phyloP scores from a whole-genome alignment of 805 yeast species.

The Cyberlindnera euphorbiiphila region DNA sequence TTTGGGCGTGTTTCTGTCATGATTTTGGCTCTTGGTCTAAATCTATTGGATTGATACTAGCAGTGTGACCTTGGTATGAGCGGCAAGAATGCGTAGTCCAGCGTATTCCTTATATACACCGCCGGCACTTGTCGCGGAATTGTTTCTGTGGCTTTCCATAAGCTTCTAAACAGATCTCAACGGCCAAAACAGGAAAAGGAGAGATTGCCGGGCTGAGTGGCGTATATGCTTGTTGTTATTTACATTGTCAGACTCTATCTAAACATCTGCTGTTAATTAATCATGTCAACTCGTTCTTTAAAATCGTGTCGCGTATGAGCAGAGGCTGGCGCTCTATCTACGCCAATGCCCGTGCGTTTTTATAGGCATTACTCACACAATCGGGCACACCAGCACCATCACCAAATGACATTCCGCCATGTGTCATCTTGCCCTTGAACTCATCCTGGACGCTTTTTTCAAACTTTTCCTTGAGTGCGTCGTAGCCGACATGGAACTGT shows the following conservation, averaged over 20 bases:
- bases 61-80: no score
- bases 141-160: neutral
- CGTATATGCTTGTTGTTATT: no score
- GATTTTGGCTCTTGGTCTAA: neutral
- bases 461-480: conserved; percentile 36
- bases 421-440: conserved; percentile 40
- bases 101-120: neutral
- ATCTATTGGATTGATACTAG: no score
- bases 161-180: neutral
- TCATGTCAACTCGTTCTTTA: no score
- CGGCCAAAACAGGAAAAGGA: neutral
- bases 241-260: no score
- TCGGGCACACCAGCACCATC: conserved; percentile 89
- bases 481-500: conserved; percentile 71
- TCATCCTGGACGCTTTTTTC: conserved; percentile 31
- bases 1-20: conserved; percentile 37
- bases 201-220: no score
- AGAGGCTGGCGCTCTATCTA: no score
- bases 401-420: conserved; percentile 81
- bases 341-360: conserved; percentile 39
- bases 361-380: conserved; percentile 62
- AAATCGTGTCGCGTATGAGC: no score
- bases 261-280: no score
- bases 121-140: neutral
- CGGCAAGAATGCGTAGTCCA: neutral